Evolutionary conservation across 129 eudicot genomes (phyloP).

Genomic region (Centaurea solstitialis): DNA sequence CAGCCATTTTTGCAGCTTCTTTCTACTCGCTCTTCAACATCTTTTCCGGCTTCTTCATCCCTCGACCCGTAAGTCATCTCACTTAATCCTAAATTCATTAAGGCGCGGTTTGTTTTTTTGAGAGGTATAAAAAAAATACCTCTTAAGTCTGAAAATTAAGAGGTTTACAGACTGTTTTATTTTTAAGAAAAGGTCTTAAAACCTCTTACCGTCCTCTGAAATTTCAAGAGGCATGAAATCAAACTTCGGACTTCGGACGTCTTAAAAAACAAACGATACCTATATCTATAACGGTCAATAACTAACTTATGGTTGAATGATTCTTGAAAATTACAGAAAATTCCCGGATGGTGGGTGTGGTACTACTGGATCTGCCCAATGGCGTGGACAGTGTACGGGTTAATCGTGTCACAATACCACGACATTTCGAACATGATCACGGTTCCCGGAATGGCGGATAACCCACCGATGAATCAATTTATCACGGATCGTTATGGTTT

Average conservation of each 20-base stretch:
- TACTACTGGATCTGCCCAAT: constrained; percentile 71
- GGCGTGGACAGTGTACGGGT: constrained; percentile 71
- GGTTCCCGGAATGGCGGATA: constrained; percentile 42
- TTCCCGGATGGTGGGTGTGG: constrained; percentile 75
- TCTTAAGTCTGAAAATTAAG: no score
- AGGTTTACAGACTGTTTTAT: no score
- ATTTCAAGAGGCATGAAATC: no score
- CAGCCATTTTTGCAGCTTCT: constrained; percentile 52
- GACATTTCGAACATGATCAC: constrained; percentile 38
- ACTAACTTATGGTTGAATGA: not conserved
- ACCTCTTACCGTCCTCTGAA: no score
- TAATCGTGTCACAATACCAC: constrained; percentile 56
- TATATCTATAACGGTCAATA: no score
- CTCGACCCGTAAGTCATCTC: constrained; percentile 49
- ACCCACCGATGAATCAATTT: constrained; percentile 41
- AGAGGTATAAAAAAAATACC: no score
- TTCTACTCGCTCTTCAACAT: constrained; percentile 57
- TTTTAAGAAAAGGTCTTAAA: no score
- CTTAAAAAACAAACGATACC: no score
- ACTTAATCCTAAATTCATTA: not conserved
- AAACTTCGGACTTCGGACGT: no score
- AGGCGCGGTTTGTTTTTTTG: no score
- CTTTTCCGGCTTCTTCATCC: constrained; percentile 68
- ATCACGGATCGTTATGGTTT: constrained; percentile 46
- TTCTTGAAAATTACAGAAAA: constrained; percentile 39